phyloP scores from a whole-genome alignment of 2,329 filamentous ascomycete genomes.

The Thelonectria discophora region DNA sequence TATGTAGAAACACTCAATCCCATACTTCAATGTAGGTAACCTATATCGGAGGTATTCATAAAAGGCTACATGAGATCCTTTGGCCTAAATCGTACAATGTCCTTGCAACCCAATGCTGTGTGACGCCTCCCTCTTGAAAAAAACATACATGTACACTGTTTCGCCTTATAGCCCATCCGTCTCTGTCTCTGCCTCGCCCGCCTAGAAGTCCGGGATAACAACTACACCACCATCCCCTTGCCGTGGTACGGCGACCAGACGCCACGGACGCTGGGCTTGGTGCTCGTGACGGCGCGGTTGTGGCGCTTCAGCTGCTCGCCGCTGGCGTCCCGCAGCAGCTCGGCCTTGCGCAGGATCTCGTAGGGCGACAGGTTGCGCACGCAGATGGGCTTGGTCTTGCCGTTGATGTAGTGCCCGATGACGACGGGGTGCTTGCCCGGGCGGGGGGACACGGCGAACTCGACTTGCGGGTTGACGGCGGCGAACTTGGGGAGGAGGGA shows the following conservation, averaged over 20 bases:
- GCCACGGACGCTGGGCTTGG: slow-evolving; percentile 73
- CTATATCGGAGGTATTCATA: slow-evolving; percentile 1
- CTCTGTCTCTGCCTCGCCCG: too few relatives aligned
- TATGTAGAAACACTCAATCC: background rate
- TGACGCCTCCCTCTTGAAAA: slow-evolving; percentile 30
- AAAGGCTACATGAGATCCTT: slow-evolving; percentile 32
- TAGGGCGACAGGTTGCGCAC: slow-evolving; percentile 85
- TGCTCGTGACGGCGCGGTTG: slow-evolving; percentile 71
- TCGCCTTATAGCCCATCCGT: background rate
- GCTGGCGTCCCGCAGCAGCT: slow-evolving; percentile 76
- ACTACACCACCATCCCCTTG: slow-evolving; percentile 61
- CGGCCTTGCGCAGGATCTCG: slow-evolving; percentile 82
- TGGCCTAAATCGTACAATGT: slow-evolving; percentile 40
- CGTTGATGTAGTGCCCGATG: slow-evolving; percentile 92
- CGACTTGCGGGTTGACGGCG: slow-evolving; percentile 82
- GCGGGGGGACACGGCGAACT: slow-evolving; percentile 89
- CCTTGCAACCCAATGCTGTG: slow-evolving; percentile 43
- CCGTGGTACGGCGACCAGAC: slow-evolving; percentile 77
- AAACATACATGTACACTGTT: slow-evolving; percentile 41
- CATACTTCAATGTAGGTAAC: background rate
- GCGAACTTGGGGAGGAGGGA: slow-evolving; percentile 81
- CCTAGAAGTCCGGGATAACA: too few relatives aligned
- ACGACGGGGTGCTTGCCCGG: slow-evolving; percentile 91
- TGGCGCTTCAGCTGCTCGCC: slow-evolving; percentile 75
- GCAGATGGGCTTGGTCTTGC: slow-evolving; percentile 83